Evolutionary conservation across 805 yeast species (phyloP).

Genomic region (Kluyveromyces nonfermentans): DNA sequence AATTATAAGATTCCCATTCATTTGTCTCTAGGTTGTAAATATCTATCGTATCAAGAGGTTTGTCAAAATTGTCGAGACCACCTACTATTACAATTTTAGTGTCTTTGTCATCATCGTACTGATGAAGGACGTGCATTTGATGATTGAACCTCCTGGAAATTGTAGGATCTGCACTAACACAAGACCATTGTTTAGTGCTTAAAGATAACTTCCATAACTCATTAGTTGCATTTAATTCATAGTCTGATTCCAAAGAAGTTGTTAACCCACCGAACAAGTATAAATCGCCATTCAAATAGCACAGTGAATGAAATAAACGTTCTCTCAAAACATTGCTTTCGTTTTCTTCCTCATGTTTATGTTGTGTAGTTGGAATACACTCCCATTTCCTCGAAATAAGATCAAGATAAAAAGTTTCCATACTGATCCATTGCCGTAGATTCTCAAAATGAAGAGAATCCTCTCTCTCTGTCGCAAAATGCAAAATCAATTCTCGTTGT

Average conservation of each 20-base stretch:
- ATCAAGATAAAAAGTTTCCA: slow-evolving; percentile 53
- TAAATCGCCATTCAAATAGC: slow-evolving; percentile 39
- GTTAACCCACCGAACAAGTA: slow-evolving; percentile 60
- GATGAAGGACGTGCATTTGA: slow-evolving; percentile 32
- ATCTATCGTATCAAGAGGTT: slow-evolving; percentile 23
- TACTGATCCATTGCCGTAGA: slow-evolving; percentile 39
- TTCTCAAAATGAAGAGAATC: slow-evolving; percentile 17
- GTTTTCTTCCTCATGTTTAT: neutral
- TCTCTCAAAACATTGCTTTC: slow-evolving; percentile 9
- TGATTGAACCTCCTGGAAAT: slow-evolving; percentile 43
- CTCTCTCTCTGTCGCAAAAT: slow-evolving; percentile 21
- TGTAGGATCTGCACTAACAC: slow-evolving; percentile 35
- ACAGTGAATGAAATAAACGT: slow-evolving; percentile 52
- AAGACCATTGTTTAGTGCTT: slow-evolving; percentile 43
- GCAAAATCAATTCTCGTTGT: slow-evolving; percentile 30
- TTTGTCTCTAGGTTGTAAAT: slow-evolving; percentile 23
- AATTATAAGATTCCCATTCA: slow-evolving; percentile 23
- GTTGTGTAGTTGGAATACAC: slow-evolving; percentile 28
- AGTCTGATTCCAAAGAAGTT: slow-evolving; percentile 29
- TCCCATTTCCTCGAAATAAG: slow-evolving; percentile 53
- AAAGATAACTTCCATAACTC: slow-evolving; percentile 65
- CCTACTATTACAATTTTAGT: slow-evolving; percentile 27
- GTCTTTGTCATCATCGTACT: slow-evolving; percentile 22
- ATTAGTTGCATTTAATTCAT: slow-evolving; percentile 39
- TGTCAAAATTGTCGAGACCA: slow-evolving; percentile 27